Evolutionary conservation across 1,284 basidiomycete genomes (phyloP), one percentile per base, ranked within the genome.

Genomic region (Papiliotrema fonsecae): DNA sequence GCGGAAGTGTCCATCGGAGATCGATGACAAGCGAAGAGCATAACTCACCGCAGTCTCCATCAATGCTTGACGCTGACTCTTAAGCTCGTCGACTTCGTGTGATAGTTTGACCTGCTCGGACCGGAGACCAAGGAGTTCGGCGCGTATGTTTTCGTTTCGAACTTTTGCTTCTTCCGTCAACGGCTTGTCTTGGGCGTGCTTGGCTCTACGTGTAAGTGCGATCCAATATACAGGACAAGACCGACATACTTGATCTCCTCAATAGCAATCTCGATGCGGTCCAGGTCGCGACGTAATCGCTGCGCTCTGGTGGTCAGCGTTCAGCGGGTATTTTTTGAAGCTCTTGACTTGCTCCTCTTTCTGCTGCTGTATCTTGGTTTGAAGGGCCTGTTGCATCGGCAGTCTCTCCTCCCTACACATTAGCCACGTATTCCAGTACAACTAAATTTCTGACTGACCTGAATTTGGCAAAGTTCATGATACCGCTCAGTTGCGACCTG

Each of bases 391-490:
- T 26, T 54, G 53, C 9, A 60, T 51, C 31, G 43, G 54, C 10
- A 45, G 42, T 40, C 59, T 47, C 37, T 66, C 62, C 16, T 72
- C 68, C 24, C 69, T 58, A 40, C 13, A 11, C 35, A 13, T 48
- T 30, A 55, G 44, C 36, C 13, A 30, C 13, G 6, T 26, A 25
- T 22, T 43, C 19, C n/a, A 13, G 11, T 35, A 16, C 2, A 18
- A 28, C 11, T 2, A 13, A 31, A 22, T 4, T 3, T 3, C 11
- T 25, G 26, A 56, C 65, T 30, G 46, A 60, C 25, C 82, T 83
- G 69, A 93, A 94, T 71, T 89, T 89, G 67, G 89, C 82, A 70
- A 92, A 90, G 73, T 96, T 96, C 76, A 93, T 85, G 55, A 96
- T 85, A 0, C 86, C 90, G 34, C 87, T 88, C 50, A 96, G 78